Evolutionary conservation across 768 basidiomycete genomes (phyloP).

Genomic region (Xerocomellus chrysenteron): DNA sequence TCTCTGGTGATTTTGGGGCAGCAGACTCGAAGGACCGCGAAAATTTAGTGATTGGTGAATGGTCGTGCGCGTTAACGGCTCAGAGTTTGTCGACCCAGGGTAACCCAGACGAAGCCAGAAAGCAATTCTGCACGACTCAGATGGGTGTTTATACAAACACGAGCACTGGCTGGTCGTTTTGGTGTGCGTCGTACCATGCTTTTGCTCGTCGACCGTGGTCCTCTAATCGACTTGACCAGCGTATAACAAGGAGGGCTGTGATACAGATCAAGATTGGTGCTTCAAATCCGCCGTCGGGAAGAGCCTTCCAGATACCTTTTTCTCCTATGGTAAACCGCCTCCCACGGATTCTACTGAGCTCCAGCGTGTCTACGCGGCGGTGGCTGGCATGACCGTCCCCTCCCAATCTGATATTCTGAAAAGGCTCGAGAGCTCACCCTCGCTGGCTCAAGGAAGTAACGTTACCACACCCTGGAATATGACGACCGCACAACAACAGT

Average conservation of each 20-base stretch:
- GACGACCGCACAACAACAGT: slow-evolving; percentile 10
- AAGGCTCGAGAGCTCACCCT: background rate
- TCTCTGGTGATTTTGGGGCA: slow-evolving; percentile 7
- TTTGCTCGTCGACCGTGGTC: background rate
- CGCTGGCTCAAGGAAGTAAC: background rate
- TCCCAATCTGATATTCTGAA: slow-evolving; percentile 14
- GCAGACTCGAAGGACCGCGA: slow-evolving; percentile 36
- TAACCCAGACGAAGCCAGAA: slow-evolving; percentile 44
- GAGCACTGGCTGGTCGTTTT: slow-evolving; percentile 67
- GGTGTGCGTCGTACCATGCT: slow-evolving; percentile 46
- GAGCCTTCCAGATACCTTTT: slow-evolving; percentile 57
- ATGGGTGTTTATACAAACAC: slow-evolving; percentile 54
- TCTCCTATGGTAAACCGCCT: slow-evolving; percentile 42
- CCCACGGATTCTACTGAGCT: slow-evolving; percentile 21
- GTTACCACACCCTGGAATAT: slow-evolving; percentile 2
- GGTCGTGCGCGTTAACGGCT: slow-evolving; percentile 47
- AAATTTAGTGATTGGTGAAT: slow-evolving; percentile 52
- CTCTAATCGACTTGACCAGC: slow-evolving; percentile 34
- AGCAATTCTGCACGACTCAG: slow-evolving; percentile 57
- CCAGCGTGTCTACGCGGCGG: slow-evolving; percentile 18
- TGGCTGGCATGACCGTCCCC: slow-evolving; percentile 13
- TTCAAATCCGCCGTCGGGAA: slow-evolving; percentile 60
- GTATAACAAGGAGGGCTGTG: slow-evolving; percentile 61
- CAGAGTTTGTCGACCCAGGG: slow-evolving; percentile 49
- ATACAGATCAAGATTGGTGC: slow-evolving; percentile 64